Evolutionary conservation across 805 yeast genomes (phyloP), one percentile per base, ranked within the genome.

Genomic region (Myxozyma lipomycoides): DNA sequence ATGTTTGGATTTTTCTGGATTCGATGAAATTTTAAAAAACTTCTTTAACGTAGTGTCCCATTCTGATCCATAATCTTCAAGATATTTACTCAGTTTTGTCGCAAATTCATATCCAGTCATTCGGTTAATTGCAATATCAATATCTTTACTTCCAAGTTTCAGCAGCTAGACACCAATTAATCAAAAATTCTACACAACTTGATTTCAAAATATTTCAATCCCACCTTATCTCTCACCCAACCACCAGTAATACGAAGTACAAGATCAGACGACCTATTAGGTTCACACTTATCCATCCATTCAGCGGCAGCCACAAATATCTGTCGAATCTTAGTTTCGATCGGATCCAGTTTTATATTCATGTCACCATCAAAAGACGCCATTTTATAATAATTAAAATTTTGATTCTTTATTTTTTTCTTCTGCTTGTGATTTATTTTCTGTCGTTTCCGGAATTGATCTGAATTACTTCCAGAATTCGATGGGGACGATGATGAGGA

Each of bases 1-100:
- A 71, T 93, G 99, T 70, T 93, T 95, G 1, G 95, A 85, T 67
- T 90, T 91, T 56, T 86, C 97, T 0, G 98, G 98, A 67, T 95
- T 93, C 65, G 83, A 82, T 54, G 86, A 89, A 55, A 93, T 89
- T 50, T 83, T 86, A 64, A 90, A 95, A 30, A 87, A 75, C 6
- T 79, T 71, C 7, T 41, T n/a, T 52, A 53, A 34, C 34, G 46
- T 25, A 50, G 60, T 38, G 61, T 66, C 45, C 64, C 65, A 46
- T 42, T 46, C 57, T 24, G 19, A 45, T 7, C 65, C 67, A 63
- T 53, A 62, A 52, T 7, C 52, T 43, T 48, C 61, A 62, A 69
- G 70, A 64, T 57, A 91, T 21, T 73, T 71, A 53, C 78, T 76
- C 55, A 93, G 69, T 12, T 77, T 77, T 28, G 73, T 72, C 1